A percentile compares a stretch with the other conserved stretches of the same genome.
phyloP scores from a whole-genome alignment of 1,284 basidiomycete species.

The Psilocybe mexicana region DNA sequence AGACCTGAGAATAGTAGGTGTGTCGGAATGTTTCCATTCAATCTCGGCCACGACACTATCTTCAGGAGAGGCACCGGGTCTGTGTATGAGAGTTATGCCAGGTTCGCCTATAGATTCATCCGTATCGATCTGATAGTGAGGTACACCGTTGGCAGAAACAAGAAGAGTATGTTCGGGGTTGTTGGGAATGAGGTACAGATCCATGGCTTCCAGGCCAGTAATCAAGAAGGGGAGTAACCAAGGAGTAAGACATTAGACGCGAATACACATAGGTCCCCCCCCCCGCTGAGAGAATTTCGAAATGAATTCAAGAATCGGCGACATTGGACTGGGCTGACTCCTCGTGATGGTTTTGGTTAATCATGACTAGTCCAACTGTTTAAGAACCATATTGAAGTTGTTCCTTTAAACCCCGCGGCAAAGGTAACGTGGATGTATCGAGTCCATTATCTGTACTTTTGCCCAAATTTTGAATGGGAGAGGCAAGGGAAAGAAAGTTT shows the following conservation, averaged over 20 bases:
- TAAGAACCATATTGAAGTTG: no score
- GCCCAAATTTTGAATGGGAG: no score
- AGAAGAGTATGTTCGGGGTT: slow-evolving; percentile 49
- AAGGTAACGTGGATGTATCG: no score
- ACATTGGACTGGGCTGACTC: neutral
- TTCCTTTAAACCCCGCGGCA: no score
- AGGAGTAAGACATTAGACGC: neutral
- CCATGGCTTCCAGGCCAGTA: slow-evolving; percentile 33
- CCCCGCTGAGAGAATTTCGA: slow-evolving; percentile 2
- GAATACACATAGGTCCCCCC: neutral
- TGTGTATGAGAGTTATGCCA: slow-evolving; percentile 38
- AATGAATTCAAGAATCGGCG: slow-evolving; percentile 17
- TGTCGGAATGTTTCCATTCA: slow-evolving; percentile 44
- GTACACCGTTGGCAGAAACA: slow-evolving; percentile 48
- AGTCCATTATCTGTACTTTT: no score
- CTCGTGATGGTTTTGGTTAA: neutral
- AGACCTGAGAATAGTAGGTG: slow-evolving; percentile 45
- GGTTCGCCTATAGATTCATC: slow-evolving; percentile 31
- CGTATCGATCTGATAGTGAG: slow-evolving; percentile 49
- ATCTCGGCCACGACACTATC: slow-evolving; percentile 48
- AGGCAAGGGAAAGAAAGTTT: no score
- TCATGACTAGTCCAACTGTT: no score
- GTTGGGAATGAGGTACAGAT: slow-evolving; percentile 51
- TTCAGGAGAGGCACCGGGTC: slow-evolving; percentile 36
- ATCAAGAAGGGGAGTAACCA: neutral